phyloP scores from a whole-genome alignment of 345 rosid species.

The Noccaea caerulescens region DNA sequence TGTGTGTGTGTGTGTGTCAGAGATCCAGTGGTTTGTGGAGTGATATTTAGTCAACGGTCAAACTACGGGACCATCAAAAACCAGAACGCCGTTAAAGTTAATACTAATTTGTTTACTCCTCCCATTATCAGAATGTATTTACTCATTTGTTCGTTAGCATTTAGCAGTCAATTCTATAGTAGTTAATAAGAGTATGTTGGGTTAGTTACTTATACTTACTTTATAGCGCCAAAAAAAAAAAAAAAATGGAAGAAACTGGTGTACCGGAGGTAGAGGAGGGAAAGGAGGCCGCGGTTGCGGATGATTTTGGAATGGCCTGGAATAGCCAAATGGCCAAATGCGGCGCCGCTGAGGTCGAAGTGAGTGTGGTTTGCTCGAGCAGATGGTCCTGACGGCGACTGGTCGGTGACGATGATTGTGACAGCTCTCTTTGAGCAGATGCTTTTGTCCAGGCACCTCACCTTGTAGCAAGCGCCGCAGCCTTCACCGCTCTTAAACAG shows the following conservation, averaged over 20 bases:
- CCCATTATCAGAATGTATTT: conserved; percentile 9
- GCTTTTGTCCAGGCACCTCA: conserved; percentile 70
- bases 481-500: conserved; percentile 90
- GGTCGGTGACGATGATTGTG: conserved; percentile 90
- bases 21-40: conserved; percentile 1
- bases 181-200: too few species aligned
- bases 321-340: conserved; percentile 87
- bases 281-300: conserved; percentile 78
- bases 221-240: conserved; percentile 9
- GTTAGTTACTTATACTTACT: too few species aligned
- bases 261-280: conserved; percentile 66
- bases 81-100: conserved; percentile 32
- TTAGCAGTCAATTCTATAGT: neutral
- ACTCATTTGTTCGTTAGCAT: conserved; percentile 31
- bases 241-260: neutral
- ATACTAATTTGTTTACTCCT: conserved; percentile 25
- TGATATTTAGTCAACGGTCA: conserved; percentile 39
- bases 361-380: conserved; percentile 67
- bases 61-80: conserved; percentile 27
- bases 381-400: conserved; percentile 70
- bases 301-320: conserved; percentile 63
- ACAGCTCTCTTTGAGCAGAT: conserved; percentile 83
- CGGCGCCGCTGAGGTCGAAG: conserved; percentile 96
- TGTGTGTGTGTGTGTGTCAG: neutral
- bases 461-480: conserved; percentile 93